These are phyloP conservation scores for Rhododendron ovatum DNA, from an alignment of 148 eudicot genomes.

Conservation along the genomic window DNA sequence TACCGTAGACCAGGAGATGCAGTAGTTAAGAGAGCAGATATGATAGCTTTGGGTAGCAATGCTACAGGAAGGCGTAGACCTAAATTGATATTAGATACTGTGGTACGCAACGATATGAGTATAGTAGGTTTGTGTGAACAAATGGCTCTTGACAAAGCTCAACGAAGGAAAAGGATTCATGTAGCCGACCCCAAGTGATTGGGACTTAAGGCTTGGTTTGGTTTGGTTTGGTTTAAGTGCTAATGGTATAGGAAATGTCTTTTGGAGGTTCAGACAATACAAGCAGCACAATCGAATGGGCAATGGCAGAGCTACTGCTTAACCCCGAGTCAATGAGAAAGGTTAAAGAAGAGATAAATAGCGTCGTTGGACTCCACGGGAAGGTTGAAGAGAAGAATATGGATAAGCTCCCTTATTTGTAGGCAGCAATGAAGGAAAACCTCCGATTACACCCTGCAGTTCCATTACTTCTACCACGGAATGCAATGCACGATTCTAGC, in stretches of 20 bases:
- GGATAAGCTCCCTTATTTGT: not conserved
- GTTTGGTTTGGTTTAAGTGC: no score
- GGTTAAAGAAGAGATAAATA: not conserved
- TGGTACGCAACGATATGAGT: no score
- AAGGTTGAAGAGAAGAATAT: conserved; percentile 5
- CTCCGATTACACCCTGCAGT: not conserved
- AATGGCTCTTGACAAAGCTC: no score
- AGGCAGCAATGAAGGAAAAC: conserved; percentile 4
- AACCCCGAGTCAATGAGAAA: not conserved
- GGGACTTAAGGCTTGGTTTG: no score
- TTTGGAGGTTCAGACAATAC: not conserved
- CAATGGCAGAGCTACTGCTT: not conserved
- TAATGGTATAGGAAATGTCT: not conserved
- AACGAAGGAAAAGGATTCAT: no score
- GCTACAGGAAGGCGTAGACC: no score
- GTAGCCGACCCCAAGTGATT: no score
- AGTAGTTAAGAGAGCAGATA: no score
- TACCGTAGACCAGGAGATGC: no score
- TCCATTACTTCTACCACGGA: not conserved
- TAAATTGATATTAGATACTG: no score
- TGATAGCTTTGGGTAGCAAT: no score
- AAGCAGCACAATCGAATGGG: conserved; percentile 7
- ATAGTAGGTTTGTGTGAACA: no score
- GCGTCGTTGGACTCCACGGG: not conserved
- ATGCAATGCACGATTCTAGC: not conserved